These are phyloP conservation scores for Paecilomyces fulvus DNA, from an alignment of 2,329 filamentous ascomycete genomes.

Conservation along the genomic window DNA sequence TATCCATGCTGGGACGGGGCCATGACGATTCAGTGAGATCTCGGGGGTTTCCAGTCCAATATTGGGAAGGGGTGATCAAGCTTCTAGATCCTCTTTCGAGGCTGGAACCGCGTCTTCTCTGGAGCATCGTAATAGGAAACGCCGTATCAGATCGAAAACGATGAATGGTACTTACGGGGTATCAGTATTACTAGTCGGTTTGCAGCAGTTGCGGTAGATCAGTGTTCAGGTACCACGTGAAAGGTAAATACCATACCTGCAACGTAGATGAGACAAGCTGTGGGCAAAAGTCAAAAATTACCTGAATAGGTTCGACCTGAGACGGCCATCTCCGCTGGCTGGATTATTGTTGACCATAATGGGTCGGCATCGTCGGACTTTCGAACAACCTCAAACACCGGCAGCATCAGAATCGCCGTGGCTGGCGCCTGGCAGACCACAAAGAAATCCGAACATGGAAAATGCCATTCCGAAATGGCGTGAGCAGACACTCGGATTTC, in stretches of 20 bases:
- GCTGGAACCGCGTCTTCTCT: background rate
- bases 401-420: conserved; percentile 3
- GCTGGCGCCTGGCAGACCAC: background rate
- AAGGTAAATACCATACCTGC: background rate
- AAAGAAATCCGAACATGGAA: background rate
- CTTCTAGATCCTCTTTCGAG: background rate
- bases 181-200: background rate
- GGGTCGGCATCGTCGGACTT: conserved; percentile 3
- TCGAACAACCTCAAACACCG: conserved; percentile 3
- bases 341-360: background rate
- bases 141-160: background rate
- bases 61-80: background rate
- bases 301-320: background rate
- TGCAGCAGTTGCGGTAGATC: background rate
- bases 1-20: background rate
- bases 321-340: background rate
- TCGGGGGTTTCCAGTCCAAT: background rate
- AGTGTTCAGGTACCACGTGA: background rate
- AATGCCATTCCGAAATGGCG: background rate
- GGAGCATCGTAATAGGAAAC: background rate
- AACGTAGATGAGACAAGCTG: background rate
- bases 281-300: background rate
- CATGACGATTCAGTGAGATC: background rate
- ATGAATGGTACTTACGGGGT: background rate
- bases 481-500: background rate